Evolutionary conservation across 176 grass and related monocot species (phyloP).

Genomic region (Oryza glaberrima): DNA sequence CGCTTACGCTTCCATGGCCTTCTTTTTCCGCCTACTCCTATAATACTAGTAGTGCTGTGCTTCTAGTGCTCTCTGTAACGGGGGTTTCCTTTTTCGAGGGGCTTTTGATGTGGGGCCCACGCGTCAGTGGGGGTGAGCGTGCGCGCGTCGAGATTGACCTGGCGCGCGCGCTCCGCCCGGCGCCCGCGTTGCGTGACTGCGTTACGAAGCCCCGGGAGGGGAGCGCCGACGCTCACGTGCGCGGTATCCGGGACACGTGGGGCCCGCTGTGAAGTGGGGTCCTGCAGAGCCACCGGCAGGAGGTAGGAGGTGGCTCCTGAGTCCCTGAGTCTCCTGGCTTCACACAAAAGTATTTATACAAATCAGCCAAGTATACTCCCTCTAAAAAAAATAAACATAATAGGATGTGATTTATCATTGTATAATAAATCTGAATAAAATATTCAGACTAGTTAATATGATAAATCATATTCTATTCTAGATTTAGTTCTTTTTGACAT

Average conservation of each 20-base stretch:
- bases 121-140: constrained; percentile 25
- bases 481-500: too few relatives aligned
- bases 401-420: too few relatives aligned
- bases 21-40: constrained; percentile 33
- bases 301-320: too few relatives aligned
- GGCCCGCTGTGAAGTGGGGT: neutral
- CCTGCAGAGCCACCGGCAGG: neutral
- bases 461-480: too few relatives aligned
- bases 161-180: constrained; percentile 19
- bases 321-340: too few relatives aligned
- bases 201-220: constrained; percentile 8
- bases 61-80: constrained; percentile 33
- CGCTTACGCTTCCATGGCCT: constrained; percentile 46
- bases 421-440: too few relatives aligned
- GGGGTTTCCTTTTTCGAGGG: neutral
- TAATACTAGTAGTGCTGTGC: too few relatives aligned
- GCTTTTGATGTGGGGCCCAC: neutral
- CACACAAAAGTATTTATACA: too few relatives aligned
- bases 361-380: too few relatives aligned
- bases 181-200: constrained; percentile 45
- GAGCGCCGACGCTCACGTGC: constrained; percentile 54
- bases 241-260: neutral
- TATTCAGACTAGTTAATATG: too few relatives aligned
- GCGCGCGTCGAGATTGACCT: constrained; percentile 50
- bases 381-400: too few relatives aligned